Evolutionary conservation across 352 stramenopile species (phyloP), one percentile per base, ranked within the genome.

Genomic region (Pythium plurisporium): DNA sequence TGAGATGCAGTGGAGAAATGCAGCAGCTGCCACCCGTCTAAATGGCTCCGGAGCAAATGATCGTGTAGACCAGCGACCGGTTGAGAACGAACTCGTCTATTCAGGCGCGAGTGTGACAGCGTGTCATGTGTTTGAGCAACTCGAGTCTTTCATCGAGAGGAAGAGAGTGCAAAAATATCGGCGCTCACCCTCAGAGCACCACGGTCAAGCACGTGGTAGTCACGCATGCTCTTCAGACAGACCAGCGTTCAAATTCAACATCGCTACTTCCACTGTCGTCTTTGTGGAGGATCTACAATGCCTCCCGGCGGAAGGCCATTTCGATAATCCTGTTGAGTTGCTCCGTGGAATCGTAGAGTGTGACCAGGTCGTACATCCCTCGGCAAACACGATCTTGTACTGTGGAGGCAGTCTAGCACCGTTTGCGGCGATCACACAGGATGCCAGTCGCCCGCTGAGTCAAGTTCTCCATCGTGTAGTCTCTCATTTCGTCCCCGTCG

Each of bases 231-330:
- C n/a, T 20, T 15, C n/a, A 2, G 11, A 14, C 12, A 34, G 38
- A 22, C 23, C 25, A 40, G 4, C 33, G 17, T 12, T 26, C 49
- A 22, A 15, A 23, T 7, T 40, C 27, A 14, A 51, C 4, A 27
- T 59, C 11, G 36, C 44, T 15, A 37, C 62, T 14, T 44, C 55
- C 11, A 70, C 45, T 9, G 64, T 75, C 26, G 54, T 86, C 6
- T 89, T 86, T 48, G 46, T 89, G 19, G 79, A 89, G n/a, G 79
- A 89, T 37, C 54, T 89, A 1, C 74, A 89, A 9, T 79, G 65
- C 27, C 37, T 79, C 23, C 44, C 76, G 19, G 4, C 48, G 0
- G 14, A 52, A 4, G 20, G 25, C 5, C 45, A 19, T 3, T 74
- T 68, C 41, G 57, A 85, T 40, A 75, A 66, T 1, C 59, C 72